Conservation (phyloP, 1,139 yeast genomes). For the Pichia sorboxylosa region DNA sequence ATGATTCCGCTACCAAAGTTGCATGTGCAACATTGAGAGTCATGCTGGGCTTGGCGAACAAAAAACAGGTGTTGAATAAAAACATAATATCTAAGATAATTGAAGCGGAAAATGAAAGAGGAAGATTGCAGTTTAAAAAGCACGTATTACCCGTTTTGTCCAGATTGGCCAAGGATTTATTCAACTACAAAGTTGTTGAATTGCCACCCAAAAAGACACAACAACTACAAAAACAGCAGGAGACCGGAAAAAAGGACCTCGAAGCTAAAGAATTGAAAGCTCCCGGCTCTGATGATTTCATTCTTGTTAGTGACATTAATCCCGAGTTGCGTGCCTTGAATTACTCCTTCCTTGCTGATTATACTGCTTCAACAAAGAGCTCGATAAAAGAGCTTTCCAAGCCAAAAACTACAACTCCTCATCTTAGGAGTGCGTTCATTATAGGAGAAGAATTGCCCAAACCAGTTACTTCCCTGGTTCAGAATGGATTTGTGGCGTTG, state of each 20-base stretch:
- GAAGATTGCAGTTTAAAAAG: conserved; percentile 18
- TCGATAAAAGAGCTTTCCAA: conserved; percentile 9
- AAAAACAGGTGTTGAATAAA: conserved; percentile 19
- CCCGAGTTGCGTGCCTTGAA: conserved; percentile 15
- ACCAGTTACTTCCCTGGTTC: conserved; percentile 18
- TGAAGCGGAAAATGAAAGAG: conserved; percentile 20
- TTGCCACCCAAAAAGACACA: conserved; percentile 7
- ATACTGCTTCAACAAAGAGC: conserved; percentile 10
- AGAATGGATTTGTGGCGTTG: conserved; percentile 24
- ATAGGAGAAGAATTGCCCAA: conserved; percentile 14
- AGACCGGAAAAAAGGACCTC: background rate
- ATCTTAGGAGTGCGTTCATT: background rate
- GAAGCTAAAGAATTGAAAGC: background rate
- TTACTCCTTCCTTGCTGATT: conserved; percentile 6
- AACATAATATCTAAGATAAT: conserved; percentile 17
- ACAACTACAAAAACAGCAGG: background rate
- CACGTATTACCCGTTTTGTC: conserved; percentile 13
- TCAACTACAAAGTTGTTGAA: conserved; percentile 20
- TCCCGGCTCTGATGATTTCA: conserved; percentile 16
- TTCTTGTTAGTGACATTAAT: conserved; percentile 16
- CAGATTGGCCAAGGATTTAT: conserved; percentile 9
- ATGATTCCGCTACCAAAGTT: conserved; percentile 13
- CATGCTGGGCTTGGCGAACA: conserved; percentile 18
- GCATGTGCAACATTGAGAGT: conserved; percentile 17
- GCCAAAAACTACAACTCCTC: conserved; percentile 2